Evolutionary conservation across 257 asterid species (phyloP).

Genomic region (Solanum sejunctum): DNA sequence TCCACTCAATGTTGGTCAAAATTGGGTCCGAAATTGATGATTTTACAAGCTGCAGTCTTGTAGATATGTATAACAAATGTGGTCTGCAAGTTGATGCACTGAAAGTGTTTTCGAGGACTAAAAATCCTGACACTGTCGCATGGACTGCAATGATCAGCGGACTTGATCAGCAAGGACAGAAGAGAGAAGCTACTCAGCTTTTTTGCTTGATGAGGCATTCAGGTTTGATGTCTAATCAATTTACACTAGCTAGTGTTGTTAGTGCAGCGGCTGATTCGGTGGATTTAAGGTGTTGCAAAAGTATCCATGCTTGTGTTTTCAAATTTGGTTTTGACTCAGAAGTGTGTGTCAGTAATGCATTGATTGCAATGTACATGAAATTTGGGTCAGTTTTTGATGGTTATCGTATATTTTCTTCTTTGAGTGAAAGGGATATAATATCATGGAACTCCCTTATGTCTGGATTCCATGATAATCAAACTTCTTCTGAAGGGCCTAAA

Average conservation of each 20-base stretch:
- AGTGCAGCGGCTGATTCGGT: conserved; percentile 58
- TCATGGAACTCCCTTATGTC: conserved; percentile 77
- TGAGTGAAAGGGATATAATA: conserved; percentile 41
- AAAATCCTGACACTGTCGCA: conserved; percentile 58
- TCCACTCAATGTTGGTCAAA: conserved; percentile 62
- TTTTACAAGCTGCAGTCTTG: conserved; percentile 54
- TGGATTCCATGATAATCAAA: conserved; percentile 48
- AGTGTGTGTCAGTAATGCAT: conserved; percentile 50
- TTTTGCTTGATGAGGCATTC: conserved; percentile 50
- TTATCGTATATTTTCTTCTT: conserved; percentile 27
- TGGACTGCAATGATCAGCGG: conserved; percentile 71
- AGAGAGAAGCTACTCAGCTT: conserved; percentile 49
- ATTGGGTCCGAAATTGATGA: conserved; percentile 49
- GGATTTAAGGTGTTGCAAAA: conserved; percentile 36
- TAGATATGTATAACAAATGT: conserved; percentile 75
- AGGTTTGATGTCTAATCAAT: conserved; percentile 61
- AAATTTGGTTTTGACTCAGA: conserved; percentile 52
- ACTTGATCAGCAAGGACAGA: conserved; percentile 62
- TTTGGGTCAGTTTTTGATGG: conserved; percentile 45
- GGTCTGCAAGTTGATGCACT: conserved; percentile 52
- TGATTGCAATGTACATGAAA: conserved; percentile 75
- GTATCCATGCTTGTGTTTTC: conserved; percentile 66
- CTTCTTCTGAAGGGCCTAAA: conserved; percentile 39
- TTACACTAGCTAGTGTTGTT: conserved; percentile 51
- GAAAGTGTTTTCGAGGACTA: conserved; percentile 38